Percentiles rank a stretch among this genome's conserved stretches.
phyloP scores from a whole-genome alignment of 2,329 filamentous ascomycete species.

The Cytospora leucostoma region DNA sequence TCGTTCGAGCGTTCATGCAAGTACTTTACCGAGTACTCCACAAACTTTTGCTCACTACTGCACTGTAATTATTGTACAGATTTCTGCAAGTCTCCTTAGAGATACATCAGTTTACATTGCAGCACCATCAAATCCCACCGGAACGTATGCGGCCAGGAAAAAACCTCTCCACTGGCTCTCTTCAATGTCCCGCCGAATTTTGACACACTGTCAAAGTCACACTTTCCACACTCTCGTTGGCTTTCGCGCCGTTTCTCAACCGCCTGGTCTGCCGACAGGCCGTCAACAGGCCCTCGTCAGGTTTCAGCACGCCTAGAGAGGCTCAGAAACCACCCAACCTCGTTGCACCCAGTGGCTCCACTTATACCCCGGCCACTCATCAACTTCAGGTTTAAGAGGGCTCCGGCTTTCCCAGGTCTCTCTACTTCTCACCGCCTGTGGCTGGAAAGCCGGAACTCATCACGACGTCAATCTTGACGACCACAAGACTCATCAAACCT shows the following conservation, averaged over 20 bases:
- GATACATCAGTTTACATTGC: conserved; percentile 31
- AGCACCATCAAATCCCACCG: conserved; percentile 14
- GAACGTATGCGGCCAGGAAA: conserved; percentile 26
- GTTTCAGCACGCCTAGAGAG: conserved; percentile 14
- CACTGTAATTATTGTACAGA: conserved; percentile 27
- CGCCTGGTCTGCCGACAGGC: conserved; percentile 11
- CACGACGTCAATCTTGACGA: conserved; percentile 22
- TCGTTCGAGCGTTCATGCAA: conserved; percentile 38
- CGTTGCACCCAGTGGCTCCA: conserved; percentile 19
- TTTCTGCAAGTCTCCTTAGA: conserved; percentile 36
- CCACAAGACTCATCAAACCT: neutral
- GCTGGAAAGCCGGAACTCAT: conserved; percentile 22
- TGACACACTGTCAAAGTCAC: conserved; percentile 12
- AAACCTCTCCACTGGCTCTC: conserved; percentile 23
- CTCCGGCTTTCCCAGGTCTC: conserved; percentile 22
- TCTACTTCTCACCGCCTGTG: conserved; percentile 27
- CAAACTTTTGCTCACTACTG: conserved; percentile 31
- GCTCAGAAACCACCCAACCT: conserved; percentile 20
- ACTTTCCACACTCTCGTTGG: conserved; percentile 12
- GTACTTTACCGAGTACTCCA: conserved; percentile 18
- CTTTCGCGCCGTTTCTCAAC: conserved; percentile 3
- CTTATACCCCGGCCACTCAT: conserved; percentile 22
- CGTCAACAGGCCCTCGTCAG: conserved; percentile 13
- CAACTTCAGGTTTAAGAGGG: conserved; percentile 17
- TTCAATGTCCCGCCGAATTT: conserved; percentile 20